Base-by-base conservation (phyloP, 441 rosid species). In the Populus tomentosa region DNA sequence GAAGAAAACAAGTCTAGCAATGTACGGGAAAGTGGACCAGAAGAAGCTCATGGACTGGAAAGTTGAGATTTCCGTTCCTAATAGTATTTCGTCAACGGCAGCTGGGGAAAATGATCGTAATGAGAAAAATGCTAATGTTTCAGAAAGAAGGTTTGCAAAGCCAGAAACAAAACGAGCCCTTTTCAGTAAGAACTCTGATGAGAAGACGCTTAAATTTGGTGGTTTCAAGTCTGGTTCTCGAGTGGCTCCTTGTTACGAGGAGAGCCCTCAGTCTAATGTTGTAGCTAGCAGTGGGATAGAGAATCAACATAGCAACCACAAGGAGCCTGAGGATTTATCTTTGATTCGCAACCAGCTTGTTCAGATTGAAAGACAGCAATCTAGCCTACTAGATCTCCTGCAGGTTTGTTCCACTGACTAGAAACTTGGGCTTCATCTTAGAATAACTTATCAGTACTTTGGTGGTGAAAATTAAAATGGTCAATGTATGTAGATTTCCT, bases 301-400 rank as follows among this genome's bases (percentile, higher is more conserved):
- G 85, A 89, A 92, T 80, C 88, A 79, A 70, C 84, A 88, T 67
- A 77, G 7, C 66, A 92, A 90, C 83, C 91, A 86, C 78, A 88
- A 89, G 77, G 95, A 91, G 67, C 46, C 79, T 71, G 96, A 95
- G 77, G 98, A 92, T 71, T 86, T 93, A 61, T 83, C 97, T 71
- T 79, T 75, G 77, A 93, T 95, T 75, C 98, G 97, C 74, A 83
- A 66, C 82, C 98, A 95, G 84, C 94, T 95, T 24, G 88, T 89
- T 83, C 96, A 93, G 88, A 93, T 95, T 71, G 98, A 95, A 85
- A 90, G 90, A 87, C 98, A 93, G 82, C 98, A 95, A 85, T 89
- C 97, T 28, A 90, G 86, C 84, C 88, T 95, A 24, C 82, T 93
- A 76, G 98, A 92, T 81, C 92, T 95, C 35, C 89, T 95, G 64